Evolutionary conservation across 1,139 yeast genomes (phyloP).

Genomic region (Yarrowia galli): DNA sequence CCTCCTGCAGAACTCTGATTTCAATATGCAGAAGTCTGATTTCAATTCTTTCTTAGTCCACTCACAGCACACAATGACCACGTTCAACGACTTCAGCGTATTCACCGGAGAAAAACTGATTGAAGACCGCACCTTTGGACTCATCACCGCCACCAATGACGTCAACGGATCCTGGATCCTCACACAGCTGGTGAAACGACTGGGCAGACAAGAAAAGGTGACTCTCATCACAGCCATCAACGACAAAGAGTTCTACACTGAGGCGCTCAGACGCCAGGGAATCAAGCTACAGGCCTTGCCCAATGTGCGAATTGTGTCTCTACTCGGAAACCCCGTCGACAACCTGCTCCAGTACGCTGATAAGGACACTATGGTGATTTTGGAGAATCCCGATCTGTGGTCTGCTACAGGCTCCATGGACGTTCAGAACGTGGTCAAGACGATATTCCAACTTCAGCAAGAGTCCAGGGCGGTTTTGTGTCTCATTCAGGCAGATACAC

Average conservation of each 20-base stretch:
- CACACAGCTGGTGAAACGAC: constrained; percentile 16
- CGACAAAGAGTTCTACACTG: constrained; percentile 15
- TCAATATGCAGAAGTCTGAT: too few species aligned
- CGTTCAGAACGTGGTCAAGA: constrained; percentile 12
- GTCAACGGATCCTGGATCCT: constrained; percentile 25
- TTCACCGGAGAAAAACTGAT: constrained; percentile 14
- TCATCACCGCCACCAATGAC: constrained; percentile 14
- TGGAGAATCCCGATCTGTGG: constrained; percentile 32
- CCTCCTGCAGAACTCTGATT: too few species aligned
- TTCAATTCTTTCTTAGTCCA: not conserved
- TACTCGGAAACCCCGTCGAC: not conserved
- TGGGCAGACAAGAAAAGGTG: constrained; percentile 17
- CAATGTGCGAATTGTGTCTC: constrained; percentile 3
- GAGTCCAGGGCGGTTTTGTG: not conserved
- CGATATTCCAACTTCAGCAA: constrained; percentile 1
- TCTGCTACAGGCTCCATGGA: constrained; percentile 1
- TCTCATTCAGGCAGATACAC: constrained; percentile 12
- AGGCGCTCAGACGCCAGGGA: constrained; percentile 25
- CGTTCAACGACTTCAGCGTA: constrained; percentile 17
- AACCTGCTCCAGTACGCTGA: constrained; percentile 10
- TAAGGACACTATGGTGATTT: not conserved
- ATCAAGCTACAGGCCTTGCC: constrained; percentile 4
- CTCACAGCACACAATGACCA: not conserved
- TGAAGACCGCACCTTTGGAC: constrained; percentile 4
- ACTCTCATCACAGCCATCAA: constrained; percentile 5